Evolutionary conservation across 805 yeast genomes (phyloP), one percentile per base, ranked within the genome.

Genomic region (Wickerhamiella sergipiensis): DNA sequence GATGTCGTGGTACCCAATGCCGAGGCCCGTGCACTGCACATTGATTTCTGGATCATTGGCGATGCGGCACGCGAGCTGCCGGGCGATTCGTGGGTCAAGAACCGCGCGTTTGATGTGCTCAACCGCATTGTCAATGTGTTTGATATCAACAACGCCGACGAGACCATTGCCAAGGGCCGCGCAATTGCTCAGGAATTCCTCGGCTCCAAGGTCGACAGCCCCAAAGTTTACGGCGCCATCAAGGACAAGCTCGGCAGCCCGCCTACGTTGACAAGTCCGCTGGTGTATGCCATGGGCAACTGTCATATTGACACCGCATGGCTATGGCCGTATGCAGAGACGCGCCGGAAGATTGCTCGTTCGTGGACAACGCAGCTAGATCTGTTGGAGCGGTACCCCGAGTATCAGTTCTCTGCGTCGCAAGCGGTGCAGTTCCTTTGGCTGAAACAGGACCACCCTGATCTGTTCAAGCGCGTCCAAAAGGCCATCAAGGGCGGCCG

Each of bases 241-340:
- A 70, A 72, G 26, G 69, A 63, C 17, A 61, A 66, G 39, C 29
- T 48, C 19, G 43, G 24, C 21, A 24, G 8, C 3, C 52, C 52
- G 12, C 15, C 44, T 1, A 47, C 59, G 52, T 50, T 62, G 50
- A 59, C 56, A 39, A 54, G 60, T 43, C 70, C 58, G 53, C 58
- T 61, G 29, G 95, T 89, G 10, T 83, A 71, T 65, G 95, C 85
- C 8, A 75, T 92, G 57, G 98, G 98, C 43, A 85, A 92, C 64
- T 92, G 97, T 65, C 97, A 89, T 65, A 89, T 89, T 59, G 98
- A 90, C 62, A 90, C 97, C 17, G 97, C 97, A 15, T 90, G 98
- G 98, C 73, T 88, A 52, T 90, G 98, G 98, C 97, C 97, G n/a
- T 90, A 83, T 71, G 97, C 95, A 2, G 97, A 92, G 64, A 87